phyloP scores from a whole-genome alignment of 2,329 filamentous ascomycete species.

The Microdochium nivale region DNA sequence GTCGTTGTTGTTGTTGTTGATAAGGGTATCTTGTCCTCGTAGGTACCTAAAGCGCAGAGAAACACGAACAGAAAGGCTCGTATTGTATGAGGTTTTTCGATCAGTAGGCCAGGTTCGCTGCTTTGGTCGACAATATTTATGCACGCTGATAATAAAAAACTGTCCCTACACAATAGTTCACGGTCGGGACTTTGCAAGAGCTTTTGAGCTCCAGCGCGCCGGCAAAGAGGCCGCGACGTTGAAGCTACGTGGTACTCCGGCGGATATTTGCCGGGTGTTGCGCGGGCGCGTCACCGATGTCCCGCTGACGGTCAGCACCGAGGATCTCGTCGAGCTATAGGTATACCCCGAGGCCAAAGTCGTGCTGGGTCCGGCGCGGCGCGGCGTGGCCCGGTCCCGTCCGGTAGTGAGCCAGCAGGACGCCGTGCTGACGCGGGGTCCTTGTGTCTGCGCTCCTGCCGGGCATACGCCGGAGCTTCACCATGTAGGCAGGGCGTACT shows the following conservation, averaged over 20 bases:
- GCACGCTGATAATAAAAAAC: too few species aligned
- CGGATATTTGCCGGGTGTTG: slow-evolving; percentile 22
- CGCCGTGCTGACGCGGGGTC: background rate
- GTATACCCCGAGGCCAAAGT: slow-evolving; percentile 28
- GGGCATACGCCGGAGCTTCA: background rate
- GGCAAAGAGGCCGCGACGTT: background rate
- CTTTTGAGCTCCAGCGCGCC: background rate
- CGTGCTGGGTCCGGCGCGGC: slow-evolving; percentile 22
- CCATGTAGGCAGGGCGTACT: background rate
- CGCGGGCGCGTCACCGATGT: slow-evolving; percentile 28
- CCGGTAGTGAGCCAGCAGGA: too few species aligned
- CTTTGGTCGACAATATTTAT: too few species aligned
- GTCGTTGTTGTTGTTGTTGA: too few species aligned
- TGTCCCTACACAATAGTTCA: too few species aligned
- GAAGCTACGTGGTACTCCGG: slow-evolving; percentile 12
- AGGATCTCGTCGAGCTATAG: slow-evolving; percentile 17
- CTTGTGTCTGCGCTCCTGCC: background rate
- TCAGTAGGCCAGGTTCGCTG: too few species aligned
- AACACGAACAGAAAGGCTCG: too few species aligned
- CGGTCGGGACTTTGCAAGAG: background rate
- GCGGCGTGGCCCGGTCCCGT: too few species aligned
- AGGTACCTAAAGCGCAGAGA: too few species aligned
- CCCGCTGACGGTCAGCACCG: slow-evolving; percentile 24
- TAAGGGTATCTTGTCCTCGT: too few species aligned
- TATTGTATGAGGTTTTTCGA: too few species aligned